phyloP scores from a whole-genome alignment of 768 basidiomycete genomes.

The Dentipellis sp. region DNA sequence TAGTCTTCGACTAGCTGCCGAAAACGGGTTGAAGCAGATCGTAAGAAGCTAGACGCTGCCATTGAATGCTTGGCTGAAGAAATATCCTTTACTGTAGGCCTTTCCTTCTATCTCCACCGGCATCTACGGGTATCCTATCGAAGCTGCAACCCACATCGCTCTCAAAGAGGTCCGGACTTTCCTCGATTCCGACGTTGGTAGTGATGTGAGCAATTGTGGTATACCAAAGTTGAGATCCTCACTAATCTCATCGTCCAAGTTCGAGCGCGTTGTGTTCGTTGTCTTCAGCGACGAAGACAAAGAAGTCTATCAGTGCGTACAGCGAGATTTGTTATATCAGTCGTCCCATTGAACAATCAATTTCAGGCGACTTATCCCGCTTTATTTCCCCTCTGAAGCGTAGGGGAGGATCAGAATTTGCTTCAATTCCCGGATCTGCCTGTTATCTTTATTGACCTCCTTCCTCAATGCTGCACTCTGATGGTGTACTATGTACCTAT shows the following conservation, averaged over 20 bases:
- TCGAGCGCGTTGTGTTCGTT: constrained; percentile 70
- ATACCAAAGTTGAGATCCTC: not conserved
- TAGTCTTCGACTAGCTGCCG: constrained; percentile 52
- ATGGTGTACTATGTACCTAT: no score
- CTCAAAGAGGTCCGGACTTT: constrained; percentile 47
- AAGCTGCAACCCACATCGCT: constrained; percentile 64
- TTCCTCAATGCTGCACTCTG: no score
- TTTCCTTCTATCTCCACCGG: constrained; percentile 78
- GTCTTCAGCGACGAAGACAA: constrained; percentile 62
- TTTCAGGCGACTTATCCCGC: not conserved
- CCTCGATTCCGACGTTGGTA: constrained; percentile 42
- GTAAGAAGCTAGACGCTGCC: constrained; percentile 32
- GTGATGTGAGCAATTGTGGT: constrained; percentile 18
- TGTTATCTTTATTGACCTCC: no score
- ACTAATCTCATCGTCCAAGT: constrained; percentile 14
- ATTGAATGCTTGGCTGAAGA: no score
- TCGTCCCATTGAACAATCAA: not conserved
- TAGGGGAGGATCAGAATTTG: not conserved
- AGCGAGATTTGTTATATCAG: not conserved
- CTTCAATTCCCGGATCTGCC: no score
- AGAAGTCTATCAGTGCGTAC: constrained; percentile 53
- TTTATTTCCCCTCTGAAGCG: not conserved
- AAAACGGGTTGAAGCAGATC: constrained; percentile 52
- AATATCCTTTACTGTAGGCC: constrained; percentile 34
- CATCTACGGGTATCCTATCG: constrained; percentile 70